These are phyloP conservation scores for Chaetomium fimeti DNA, from an alignment of 495 filamentous ascomycete genomes.

Conservation along the genomic window DNA sequence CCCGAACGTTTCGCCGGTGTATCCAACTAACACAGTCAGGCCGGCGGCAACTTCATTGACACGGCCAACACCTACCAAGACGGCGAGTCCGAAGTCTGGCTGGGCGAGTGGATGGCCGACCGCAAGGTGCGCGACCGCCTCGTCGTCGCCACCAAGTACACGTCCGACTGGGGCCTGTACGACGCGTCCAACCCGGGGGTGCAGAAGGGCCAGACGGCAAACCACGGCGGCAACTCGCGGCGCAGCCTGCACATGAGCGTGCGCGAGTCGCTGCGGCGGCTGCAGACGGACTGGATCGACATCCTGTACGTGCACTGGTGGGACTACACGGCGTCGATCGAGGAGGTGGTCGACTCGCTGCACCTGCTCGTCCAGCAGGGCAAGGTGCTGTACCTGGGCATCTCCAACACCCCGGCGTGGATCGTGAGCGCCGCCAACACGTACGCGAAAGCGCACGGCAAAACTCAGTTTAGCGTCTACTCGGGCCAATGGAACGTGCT, in stretches of 20 bases:
- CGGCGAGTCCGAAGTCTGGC: slow-evolving; percentile 60
- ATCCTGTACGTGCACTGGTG: slow-evolving; percentile 63
- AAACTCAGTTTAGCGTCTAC: slow-evolving; percentile 52
- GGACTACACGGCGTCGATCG: slow-evolving; percentile 59
- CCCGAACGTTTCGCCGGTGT: neutral
- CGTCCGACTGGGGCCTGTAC: slow-evolving; percentile 34
- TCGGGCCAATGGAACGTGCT: slow-evolving; percentile 64
- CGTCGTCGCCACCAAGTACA: slow-evolving; percentile 61
- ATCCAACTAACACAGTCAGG: neutral
- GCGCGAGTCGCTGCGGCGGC: slow-evolving; percentile 55
- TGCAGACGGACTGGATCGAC: slow-evolving; percentile 67
- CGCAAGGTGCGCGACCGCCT: slow-evolving; percentile 49
- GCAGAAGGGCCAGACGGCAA: neutral
- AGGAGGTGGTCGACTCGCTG: slow-evolving; percentile 62
- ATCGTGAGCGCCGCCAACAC: slow-evolving; percentile 59
- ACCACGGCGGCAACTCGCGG: neutral
- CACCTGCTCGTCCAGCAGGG: slow-evolving; percentile 58
- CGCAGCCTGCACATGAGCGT: slow-evolving; percentile 53
- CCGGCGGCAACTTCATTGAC: slow-evolving; percentile 62
- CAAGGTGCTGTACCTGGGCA: slow-evolving; percentile 64
- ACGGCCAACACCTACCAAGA: slow-evolving; percentile 65
- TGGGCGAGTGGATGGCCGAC: slow-evolving; percentile 60
- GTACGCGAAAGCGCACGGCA: slow-evolving; percentile 59
- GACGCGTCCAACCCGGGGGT: neutral
- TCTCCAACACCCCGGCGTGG: slow-evolving; percentile 65